A percentile compares a stretch with the other conserved stretches of the same genome.
Evolutionary conservation across 495 filamentous ascomycete species (phyloP).

Genomic region (Xylaria acuta): DNA sequence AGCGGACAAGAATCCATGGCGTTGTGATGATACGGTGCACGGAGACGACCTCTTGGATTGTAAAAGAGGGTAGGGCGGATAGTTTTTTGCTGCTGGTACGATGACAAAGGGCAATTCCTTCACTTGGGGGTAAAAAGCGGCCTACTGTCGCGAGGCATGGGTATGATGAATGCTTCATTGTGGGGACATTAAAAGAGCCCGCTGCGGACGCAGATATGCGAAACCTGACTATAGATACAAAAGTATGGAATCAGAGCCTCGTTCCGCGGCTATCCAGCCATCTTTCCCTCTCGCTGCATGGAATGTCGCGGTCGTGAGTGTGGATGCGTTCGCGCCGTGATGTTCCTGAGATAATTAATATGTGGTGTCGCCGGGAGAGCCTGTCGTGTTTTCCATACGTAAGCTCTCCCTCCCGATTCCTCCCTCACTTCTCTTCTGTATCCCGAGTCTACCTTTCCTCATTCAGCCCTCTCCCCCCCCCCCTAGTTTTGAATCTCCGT

Average conservation of each 20-base stretch:
- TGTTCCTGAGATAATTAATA: neutral
- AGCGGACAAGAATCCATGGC: neutral
- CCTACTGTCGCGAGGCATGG: constrained; percentile 5
- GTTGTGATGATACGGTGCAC: neutral
- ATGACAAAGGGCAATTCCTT: neutral
- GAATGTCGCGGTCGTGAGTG: neutral
- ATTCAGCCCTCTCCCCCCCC: neutral
- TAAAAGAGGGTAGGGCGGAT: constrained; percentile 10
- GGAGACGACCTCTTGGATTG: constrained; percentile 29
- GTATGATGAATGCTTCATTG: neutral
- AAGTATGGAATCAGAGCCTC: constrained; percentile 14
- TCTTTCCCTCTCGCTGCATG: neutral
- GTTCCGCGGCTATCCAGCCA: constrained; percentile 5
- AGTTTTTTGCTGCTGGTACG: neutral
- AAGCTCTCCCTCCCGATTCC: neutral
- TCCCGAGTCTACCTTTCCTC: neutral
- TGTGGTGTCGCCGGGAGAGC: neutral
- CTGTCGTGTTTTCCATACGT: neutral
- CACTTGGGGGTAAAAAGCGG: neutral
- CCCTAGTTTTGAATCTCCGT: neutral
- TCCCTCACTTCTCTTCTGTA: neutral
- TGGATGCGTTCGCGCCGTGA: neutral
- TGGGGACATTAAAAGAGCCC: neutral
- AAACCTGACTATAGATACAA: constrained; percentile 21
- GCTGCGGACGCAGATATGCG: neutral